Base-by-base conservation (phyloP, 306 rosid genomes). In the Dicorynia guianensis region DNA sequence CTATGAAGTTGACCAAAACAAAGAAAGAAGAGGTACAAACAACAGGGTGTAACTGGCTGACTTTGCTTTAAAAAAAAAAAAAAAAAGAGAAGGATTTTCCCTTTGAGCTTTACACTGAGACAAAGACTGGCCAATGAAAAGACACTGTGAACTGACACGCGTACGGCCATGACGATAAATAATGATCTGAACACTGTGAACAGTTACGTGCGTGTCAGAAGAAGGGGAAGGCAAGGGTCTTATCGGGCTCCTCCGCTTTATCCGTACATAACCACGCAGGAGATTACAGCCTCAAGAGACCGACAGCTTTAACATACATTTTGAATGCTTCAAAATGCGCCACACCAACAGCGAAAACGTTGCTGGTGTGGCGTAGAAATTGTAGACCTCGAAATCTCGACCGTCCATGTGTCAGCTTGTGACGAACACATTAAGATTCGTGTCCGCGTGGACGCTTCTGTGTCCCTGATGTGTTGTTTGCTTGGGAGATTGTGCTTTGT, bases 61-160 rank as follows among this genome's bases (percentile, higher is more conserved):
- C 30, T 5, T 0, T 40, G 6, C 1, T 6, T 40, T 6, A 1
- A 40, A 40, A 40, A 1, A 5, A 40, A 40, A 40, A 5, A 6
- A 6, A 6, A 5, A 40, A 6, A 61, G 35, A 65, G 69, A 36
- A 40, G 66, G 83, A 79, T 12, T 59, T 11, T 11, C 11, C 4
- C n/a, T 30, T 43, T 61, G 50, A 25, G 55, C 58, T 12, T 15
- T n/a, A n/a, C n/a, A n/a, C 17, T 18, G 66, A 30, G 67, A 78
- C 78, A 80, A 60, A 73, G 84, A 80, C 84, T 80, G 4, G 76
- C 61, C 80, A 68, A 74, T 42, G 67, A 30, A 73, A 79, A 73
- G 19, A 13, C 4, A 50, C 8, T 11, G 11, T 47, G 56, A 70
- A 17, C 19, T 34, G 53, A 34, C 13, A 44, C 4, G 39, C 13